Conservation (phyloP, 1,284 basidiomycete genomes). For the Ustilago trichophora region DNA sequence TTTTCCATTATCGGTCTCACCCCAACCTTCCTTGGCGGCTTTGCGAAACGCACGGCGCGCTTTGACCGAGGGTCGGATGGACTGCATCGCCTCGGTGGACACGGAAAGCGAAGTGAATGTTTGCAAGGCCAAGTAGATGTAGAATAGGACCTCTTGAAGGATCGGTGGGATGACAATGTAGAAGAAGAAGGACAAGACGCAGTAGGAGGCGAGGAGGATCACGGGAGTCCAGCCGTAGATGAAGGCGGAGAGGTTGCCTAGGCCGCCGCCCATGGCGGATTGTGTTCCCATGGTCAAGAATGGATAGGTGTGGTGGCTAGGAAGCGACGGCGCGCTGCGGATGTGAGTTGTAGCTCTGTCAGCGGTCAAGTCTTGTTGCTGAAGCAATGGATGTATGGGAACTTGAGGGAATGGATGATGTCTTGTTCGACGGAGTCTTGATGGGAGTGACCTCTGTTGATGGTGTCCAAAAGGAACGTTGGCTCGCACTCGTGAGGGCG, state of each 20-base stretch:
- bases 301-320: neutral
- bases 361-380: too few species aligned
- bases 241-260: conserved; percentile 43
- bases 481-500: too few species aligned
- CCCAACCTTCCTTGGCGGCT: conserved; percentile 46
- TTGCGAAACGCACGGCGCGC: conserved; percentile 47
- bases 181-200: conserved; percentile 46
- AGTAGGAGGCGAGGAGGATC: conserved; percentile 42
- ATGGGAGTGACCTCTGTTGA: too few species aligned
- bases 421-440: too few species aligned
- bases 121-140: conserved; percentile 45
- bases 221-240: conserved; percentile 52
- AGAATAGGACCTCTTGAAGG: conserved; percentile 52
- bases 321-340: neutral
- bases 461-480: too few species aligned
- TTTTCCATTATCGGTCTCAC: conserved; percentile 41
- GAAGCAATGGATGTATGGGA: too few species aligned
- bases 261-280: conserved; percentile 9
- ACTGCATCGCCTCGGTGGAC: conserved; percentile 54
- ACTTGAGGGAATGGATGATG: too few species aligned
- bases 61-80: conserved; percentile 49
- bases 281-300: conserved; percentile 10
- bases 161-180: conserved; percentile 51
- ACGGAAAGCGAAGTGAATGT: conserved; percentile 53
- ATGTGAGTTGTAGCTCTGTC: too few species aligned